Percentiles rank a stretch among this genome's conserved stretches.
Conservation (phyloP, 2,329 filamentous ascomycete species). For the Mollisia scopiformis region DNA sequence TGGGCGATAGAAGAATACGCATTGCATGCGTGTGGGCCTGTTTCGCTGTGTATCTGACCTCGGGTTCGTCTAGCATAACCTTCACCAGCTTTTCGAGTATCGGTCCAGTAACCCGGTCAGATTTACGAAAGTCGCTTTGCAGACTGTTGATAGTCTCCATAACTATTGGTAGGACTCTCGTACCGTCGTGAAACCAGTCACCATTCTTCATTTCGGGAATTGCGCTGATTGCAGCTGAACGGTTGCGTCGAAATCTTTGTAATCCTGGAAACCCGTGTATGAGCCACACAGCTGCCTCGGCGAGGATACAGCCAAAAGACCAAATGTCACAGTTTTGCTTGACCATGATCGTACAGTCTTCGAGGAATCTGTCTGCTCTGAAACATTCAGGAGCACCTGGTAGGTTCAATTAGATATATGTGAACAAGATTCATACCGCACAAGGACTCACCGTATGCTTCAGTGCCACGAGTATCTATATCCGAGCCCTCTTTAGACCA, state of each 20-base stretch:
- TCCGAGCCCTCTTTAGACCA: background rate
- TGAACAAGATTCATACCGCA: too few species aligned
- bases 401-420: conserved; percentile 1
- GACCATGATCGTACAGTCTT: background rate
- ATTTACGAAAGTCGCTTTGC: too few species aligned
- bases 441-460: conserved; percentile 21
- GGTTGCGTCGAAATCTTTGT: background rate
- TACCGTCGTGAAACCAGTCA: background rate
- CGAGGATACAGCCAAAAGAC: background rate
- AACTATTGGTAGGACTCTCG: background rate
- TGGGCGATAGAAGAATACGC: too few species aligned
- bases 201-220: background rate
- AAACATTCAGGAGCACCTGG: conserved; percentile 37
- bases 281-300: background rate
- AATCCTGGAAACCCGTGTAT: background rate
- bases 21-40: too few species aligned
- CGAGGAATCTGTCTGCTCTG: conserved; percentile 7
- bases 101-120: too few species aligned
- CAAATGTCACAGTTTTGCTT: background rate
- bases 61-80: too few species aligned
- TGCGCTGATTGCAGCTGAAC: background rate
- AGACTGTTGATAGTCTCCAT: too few species aligned
- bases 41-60: too few species aligned
- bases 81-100: too few species aligned
- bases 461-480: conserved; percentile 12